Conservation (phyloP, 2,329 filamentous ascomycete genomes). For the Chaetomiaceae sp. region DNA sequence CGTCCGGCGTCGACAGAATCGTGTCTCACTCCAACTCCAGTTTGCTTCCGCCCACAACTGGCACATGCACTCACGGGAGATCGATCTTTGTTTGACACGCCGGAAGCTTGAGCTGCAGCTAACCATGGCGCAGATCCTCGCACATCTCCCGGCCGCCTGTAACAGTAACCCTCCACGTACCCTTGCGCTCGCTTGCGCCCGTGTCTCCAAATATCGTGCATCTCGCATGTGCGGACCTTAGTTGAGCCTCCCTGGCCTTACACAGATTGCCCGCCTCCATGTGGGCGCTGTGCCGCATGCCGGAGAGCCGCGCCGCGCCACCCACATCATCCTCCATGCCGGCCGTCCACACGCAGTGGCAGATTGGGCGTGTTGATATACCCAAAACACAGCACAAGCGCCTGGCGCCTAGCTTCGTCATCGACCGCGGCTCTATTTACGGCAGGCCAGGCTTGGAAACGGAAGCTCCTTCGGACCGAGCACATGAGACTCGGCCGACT, state of each 20-base stretch:
- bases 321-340: background rate
- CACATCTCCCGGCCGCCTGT: no score
- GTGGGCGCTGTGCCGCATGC: background rate
- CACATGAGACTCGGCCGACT: background rate
- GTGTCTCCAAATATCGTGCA: conserved; percentile 6
- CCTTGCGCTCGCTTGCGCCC: background rate
- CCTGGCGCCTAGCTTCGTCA: background rate
- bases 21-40: no score
- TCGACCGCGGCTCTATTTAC: background rate
- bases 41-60: background rate
- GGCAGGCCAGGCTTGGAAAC: background rate
- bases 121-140: conserved; percentile 1
- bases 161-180: background rate
- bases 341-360: background rate
- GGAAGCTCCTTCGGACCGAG: background rate
- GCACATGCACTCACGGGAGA: background rate
- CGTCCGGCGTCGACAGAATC: no score
- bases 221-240: background rate
- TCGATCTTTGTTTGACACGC: background rate
- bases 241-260: conserved; percentile 1
- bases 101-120: background rate
- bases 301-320: background rate
- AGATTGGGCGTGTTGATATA: background rate
- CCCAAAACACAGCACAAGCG: background rate
- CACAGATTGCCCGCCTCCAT: background rate